A percentile compares a stretch with the other conserved stretches of the same genome.
Evolutionary conservation across 345 rosid genomes (phyloP).

Genomic region (Eucalyptus erythrocorys): DNA sequence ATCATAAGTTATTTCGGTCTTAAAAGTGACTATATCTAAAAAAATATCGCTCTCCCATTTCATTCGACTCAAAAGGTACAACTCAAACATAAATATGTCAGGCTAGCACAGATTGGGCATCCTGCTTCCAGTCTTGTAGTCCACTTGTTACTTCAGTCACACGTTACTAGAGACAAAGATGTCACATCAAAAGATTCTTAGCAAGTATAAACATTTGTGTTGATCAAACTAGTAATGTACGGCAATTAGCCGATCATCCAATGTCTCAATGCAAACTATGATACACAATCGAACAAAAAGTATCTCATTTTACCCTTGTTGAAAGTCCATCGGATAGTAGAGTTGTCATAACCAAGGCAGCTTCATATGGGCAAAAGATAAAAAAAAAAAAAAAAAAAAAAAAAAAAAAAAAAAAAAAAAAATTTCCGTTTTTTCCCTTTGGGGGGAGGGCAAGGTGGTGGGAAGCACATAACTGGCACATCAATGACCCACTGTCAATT

Average conservation of each 20-base stretch:
- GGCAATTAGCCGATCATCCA: rapidly evolving
- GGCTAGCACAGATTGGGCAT: neutral
- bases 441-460: rapidly evolving
- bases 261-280: neutral
- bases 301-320: neutral
- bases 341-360: neutral
- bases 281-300: neutral
- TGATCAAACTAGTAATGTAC: neutral
- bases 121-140: neutral
- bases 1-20: neutral
- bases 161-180: neutral
- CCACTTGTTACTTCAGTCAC: neutral
- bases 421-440: neutral
- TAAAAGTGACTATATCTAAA: neutral
- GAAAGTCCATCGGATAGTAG: neutral
- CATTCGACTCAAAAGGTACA: neutral
- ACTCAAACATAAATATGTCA: neutral
- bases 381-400: rapidly evolving
- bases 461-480: neutral
- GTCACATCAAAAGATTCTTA: neutral
- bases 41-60: neutral
- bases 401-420: no score
- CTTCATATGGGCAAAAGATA: neutral
- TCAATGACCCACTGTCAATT: neutral
- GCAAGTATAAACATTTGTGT: neutral